phyloP scores from a whole-genome alignment of 2,329 filamentous ascomycete species.

The Aspergillus sp. region DNA sequence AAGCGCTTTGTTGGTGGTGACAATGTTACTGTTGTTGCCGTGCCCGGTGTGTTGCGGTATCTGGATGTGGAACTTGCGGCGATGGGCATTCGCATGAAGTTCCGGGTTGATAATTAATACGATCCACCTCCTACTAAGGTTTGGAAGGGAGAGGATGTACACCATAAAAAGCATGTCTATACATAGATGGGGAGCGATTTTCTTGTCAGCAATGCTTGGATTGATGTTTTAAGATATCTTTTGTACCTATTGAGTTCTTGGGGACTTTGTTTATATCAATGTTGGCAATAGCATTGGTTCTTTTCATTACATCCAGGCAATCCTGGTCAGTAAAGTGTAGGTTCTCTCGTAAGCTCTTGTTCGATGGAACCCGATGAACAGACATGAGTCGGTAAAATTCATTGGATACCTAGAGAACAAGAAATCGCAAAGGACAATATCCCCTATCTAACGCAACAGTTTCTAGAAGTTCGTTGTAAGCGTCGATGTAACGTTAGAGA shows the following conservation, averaged over 20 bases:
- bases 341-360: background rate
- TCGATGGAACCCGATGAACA: background rate
- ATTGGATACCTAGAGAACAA: slow-evolving; percentile 15
- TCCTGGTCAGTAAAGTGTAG: background rate
- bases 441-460: slow-evolving; percentile 14
- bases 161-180: slow-evolving; percentile 18
- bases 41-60: slow-evolving; percentile 89
- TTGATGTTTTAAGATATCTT: slow-evolving; percentile 10
- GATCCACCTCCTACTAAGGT: background rate
- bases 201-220: slow-evolving; percentile 12
- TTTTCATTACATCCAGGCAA: background rate
- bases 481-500: slow-evolving; percentile 86
- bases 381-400: background rate
- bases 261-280: slow-evolving; percentile 5
- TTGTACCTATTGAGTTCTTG: slow-evolving; percentile 13
- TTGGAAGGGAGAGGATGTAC: background rate
- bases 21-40: slow-evolving; percentile 85
- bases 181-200: slow-evolving; percentile 14
- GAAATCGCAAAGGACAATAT: slow-evolving; percentile 10
- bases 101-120: slow-evolving; percentile 63
- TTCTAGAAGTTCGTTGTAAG: slow-evolving; percentile 67
- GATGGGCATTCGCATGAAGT: slow-evolving; percentile 96
- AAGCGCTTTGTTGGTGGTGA: slow-evolving; percentile 83
- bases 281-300: slow-evolving; percentile 10
- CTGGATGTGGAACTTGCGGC: slow-evolving; percentile 92